phyloP scores from a whole-genome alignment of 345 rosid genomes.

The Corchorus capsularis region DNA sequence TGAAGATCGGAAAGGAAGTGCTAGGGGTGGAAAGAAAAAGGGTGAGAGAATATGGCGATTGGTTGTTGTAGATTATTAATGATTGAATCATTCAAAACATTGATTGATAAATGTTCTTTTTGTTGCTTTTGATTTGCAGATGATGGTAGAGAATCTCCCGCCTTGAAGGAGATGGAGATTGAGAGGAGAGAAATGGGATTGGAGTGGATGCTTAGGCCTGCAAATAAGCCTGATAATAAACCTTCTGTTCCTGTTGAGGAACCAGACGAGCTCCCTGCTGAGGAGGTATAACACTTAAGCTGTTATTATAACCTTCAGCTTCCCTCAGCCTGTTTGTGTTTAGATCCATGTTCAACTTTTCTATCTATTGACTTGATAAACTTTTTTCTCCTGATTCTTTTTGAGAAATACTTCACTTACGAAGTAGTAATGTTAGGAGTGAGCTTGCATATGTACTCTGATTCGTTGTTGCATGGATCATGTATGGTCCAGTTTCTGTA shows the following conservation, averaged over 20 bases:
- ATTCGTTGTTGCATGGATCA: not conserved
- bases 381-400: not conserved
- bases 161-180: slow-evolving; percentile 43
- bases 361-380: not conserved
- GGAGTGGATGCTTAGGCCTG: slow-evolving; percentile 87
- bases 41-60: slow-evolving; percentile 17
- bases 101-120: not conserved
- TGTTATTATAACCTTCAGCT: not conserved
- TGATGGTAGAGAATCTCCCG: slow-evolving; percentile 23
- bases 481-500: not conserved
- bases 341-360: not conserved
- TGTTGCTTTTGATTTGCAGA: slow-evolving; percentile 27
- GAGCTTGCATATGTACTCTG: not conserved
- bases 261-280: slow-evolving; percentile 42
- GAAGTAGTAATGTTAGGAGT: not conserved
- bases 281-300: slow-evolving; percentile 51
- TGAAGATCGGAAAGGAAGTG: slow-evolving; percentile 24
- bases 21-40: slow-evolving; percentile 30
- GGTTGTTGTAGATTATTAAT: slow-evolving; percentile 10
- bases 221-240: slow-evolving; percentile 36
- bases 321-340: not conserved
- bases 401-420: not conserved
- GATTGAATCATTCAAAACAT: not conserved
- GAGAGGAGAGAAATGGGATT: slow-evolving; percentile 73
- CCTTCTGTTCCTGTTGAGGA: slow-evolving; percentile 38